phyloP scores from a whole-genome alignment of 2,329 filamentous ascomycete genomes.

The Dactylellina sp. region DNA sequence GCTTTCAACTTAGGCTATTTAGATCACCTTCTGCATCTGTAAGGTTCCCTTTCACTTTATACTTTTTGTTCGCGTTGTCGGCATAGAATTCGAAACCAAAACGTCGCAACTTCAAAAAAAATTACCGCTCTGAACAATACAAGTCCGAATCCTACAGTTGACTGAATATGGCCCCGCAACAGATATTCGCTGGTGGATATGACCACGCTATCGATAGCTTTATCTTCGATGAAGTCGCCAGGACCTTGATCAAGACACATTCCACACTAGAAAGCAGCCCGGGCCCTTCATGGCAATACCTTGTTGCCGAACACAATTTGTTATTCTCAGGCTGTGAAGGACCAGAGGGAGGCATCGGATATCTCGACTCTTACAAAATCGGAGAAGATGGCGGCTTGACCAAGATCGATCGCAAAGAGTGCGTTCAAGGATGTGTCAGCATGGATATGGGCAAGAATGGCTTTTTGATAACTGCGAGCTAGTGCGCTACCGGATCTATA shows the following conservation, averaged over 20 bases:
- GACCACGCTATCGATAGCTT: conserved; percentile 55
- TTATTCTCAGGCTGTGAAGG: conserved; percentile 52
- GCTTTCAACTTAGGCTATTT: conserved; percentile 45
- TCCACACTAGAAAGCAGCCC: conserved; percentile 47
- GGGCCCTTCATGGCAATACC: conserved; percentile 52
- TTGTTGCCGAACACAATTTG: conserved; percentile 45
- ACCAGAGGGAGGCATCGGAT: conserved; percentile 47
- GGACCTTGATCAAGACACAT: conserved; percentile 48
- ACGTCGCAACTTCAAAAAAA: conserved; percentile 4
- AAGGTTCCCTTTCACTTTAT: conserved; percentile 22
- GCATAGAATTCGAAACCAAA: conserved; percentile 3
- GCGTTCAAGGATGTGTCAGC: conserved; percentile 54
- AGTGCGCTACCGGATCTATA: conserved; percentile 20
- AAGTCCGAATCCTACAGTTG: background rate
- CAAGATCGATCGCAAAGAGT: conserved; percentile 50
- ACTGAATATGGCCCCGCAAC: conserved; percentile 48
- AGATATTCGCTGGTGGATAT: conserved; percentile 53
- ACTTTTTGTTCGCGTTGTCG: conserved; percentile 27
- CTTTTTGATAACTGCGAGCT: conserved; percentile 51
- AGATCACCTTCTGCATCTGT: conserved; percentile 33
- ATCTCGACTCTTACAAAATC: conserved; percentile 53
- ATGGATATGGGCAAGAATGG: conserved; percentile 57
- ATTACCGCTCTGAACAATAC: background rate
- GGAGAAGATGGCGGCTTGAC: conserved; percentile 50
- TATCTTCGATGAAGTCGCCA: conserved; percentile 46